phyloP scores from a whole-genome alignment of 371 early-diverging fungal species.

The Nematocida sp. region DNA sequence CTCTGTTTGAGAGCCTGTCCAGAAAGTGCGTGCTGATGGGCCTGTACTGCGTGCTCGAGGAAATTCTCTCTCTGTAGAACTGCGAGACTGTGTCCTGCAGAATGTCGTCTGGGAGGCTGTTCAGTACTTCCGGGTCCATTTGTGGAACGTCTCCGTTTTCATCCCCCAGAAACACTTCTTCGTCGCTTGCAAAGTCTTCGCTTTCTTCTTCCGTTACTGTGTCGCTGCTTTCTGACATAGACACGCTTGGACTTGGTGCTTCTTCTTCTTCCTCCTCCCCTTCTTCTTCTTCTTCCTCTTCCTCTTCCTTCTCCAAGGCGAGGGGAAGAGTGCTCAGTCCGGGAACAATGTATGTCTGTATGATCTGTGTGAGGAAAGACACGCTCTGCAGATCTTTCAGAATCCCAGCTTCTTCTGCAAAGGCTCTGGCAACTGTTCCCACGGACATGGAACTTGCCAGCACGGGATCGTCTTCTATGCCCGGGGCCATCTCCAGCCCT shows the following conservation, averaged over 20 bases:
- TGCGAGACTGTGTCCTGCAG: conserved; percentile 23
- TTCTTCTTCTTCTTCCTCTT: conserved; percentile 3
- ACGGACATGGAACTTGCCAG: too few species aligned
- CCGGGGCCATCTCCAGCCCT: neutral
- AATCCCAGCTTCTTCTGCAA: neutral
- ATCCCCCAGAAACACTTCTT: conserved; percentile 34
- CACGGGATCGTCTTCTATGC: too few species aligned
- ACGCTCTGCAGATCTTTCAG: neutral
- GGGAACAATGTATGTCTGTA: neutral
- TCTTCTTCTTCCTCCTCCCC: conserved; percentile 21
- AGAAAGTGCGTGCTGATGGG: conserved; percentile 43
- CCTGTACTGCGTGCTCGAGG: conserved; percentile 37
- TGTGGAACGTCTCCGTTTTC: conserved; percentile 48
- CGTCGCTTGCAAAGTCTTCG: conserved; percentile 16
- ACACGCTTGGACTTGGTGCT: neutral
- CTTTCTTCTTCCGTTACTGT: neutral
- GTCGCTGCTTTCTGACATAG: neutral
- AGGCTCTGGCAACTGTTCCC: neutral
- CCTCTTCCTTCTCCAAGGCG: neutral
- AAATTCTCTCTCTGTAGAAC: conserved; percentile 45
- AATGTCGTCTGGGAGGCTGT: conserved; percentile 25
- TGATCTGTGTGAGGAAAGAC: neutral
- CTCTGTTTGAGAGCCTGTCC: conserved; percentile 32
- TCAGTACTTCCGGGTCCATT: conserved; percentile 40
- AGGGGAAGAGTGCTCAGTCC: neutral